Percentiles rank a stretch among this genome's conserved stretches.
These are phyloP conservation scores for Lasiodiplodia citricola DNA, from an alignment of 2,329 filamentous ascomycete species.

Conservation along the genomic window DNA sequence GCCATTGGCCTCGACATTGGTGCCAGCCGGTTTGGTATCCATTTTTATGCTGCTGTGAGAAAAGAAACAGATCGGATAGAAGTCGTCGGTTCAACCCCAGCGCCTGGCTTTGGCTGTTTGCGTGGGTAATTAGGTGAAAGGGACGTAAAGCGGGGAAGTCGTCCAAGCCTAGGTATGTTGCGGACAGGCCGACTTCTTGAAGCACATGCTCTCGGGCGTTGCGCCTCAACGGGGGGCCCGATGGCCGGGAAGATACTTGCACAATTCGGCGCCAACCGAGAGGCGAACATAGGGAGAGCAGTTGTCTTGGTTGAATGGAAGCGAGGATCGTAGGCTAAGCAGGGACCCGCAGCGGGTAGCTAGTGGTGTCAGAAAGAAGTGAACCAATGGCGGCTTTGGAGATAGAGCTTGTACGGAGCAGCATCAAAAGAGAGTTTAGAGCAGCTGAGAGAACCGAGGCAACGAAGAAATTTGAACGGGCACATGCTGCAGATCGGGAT, in stretches of 20 bases:
- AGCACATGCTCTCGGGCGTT: constrained; percentile 22
- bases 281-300: background rate
- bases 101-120: background rate
- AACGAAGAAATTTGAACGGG: background rate
- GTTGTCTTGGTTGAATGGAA: constrained; percentile 12
- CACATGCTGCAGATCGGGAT: constrained; percentile 21
- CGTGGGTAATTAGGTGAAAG: background rate
- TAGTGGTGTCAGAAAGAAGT: background rate
- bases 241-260: constrained; percentile 12
- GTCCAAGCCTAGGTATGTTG: constrained; percentile 9
- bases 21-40: background rate
- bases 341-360: constrained; percentile 16
- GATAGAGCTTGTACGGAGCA: constrained; percentile 1
- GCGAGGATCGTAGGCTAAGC: constrained; percentile 1
- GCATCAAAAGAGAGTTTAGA: constrained; percentile 4
- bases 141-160: constrained; percentile 15
- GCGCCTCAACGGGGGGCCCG: constrained; percentile 1
- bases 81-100: background rate
- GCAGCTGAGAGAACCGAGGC: constrained; percentile 9
- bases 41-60: background rate
- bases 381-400: constrained; percentile 2
- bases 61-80: background rate
- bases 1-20: constrained; percentile 3
- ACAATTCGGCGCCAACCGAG: constrained; percentile 19
- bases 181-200: constrained; percentile 9